Percentiles rank a stretch among this genome's conserved stretches.
Conservation (phyloP, 1,284 basidiomycete species). For the Fistulinella cinereoalba region DNA sequence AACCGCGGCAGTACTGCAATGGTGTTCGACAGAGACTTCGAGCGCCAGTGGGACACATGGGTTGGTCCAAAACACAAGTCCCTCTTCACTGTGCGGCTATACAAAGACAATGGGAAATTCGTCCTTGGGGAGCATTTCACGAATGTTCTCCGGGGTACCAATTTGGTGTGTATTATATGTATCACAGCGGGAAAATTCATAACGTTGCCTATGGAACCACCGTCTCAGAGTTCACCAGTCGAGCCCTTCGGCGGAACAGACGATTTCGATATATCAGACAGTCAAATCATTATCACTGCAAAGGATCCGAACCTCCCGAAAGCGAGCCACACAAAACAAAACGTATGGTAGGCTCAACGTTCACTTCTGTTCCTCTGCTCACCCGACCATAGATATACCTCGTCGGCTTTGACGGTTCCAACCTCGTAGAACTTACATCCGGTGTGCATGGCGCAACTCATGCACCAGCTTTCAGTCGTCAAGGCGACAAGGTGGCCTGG, state of each 20-base stretch:
- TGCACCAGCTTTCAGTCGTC: conserved; percentile 61
- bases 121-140: conserved; percentile 49
- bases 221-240: conserved; percentile 62
- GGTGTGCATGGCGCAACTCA: conserved; percentile 82
- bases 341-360: conserved; percentile 41
- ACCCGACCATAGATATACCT: conserved; percentile 56
- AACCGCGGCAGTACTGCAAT: conserved; percentile 69
- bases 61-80: conserved; percentile 66
- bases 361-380: conserved; percentile 3
- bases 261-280: conserved; percentile 72
- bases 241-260: conserved; percentile 79
- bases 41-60: conserved; percentile 92
- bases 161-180: conserved; percentile 47
- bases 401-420: conserved; percentile 47
- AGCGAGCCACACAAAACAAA: conserved; percentile 79
- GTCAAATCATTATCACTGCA: conserved; percentile 76
- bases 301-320: conserved; percentile 74
- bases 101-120: conserved; percentile 52
- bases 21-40: conserved; percentile 77
- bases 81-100: conserved; percentile 64
- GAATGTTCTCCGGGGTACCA: conserved; percentile 62
- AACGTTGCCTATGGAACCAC: conserved; percentile 6
- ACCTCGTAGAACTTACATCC: conserved; percentile 68
- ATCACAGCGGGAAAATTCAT: too few species aligned
- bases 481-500: conserved; percentile 80